phyloP scores from a whole-genome alignment of 108 stramenopile genomes.

The Skeletonema potamos region DNA sequence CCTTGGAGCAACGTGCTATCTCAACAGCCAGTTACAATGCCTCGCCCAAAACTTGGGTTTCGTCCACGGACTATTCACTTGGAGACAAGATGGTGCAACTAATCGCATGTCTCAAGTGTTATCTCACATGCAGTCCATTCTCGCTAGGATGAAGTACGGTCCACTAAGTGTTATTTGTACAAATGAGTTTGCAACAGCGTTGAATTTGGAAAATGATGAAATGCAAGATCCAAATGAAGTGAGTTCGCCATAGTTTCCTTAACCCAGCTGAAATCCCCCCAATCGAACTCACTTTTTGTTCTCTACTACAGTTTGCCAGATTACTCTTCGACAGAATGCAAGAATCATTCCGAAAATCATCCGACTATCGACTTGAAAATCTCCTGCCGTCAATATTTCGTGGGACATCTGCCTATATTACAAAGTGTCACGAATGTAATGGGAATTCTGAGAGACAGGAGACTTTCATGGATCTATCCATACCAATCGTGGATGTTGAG shows the following conservation, averaged over 20 bases:
- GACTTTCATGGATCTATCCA: conserved; percentile 69
- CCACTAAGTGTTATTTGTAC: conserved; percentile 57
- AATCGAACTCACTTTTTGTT: not conserved
- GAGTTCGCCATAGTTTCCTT: not conserved
- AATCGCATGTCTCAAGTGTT: conserved; percentile 63
- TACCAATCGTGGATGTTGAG: conserved; percentile 59
- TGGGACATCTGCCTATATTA: conserved; percentile 63
- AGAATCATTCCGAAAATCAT: conserved; percentile 69
- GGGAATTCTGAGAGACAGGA: conserved; percentile 52
- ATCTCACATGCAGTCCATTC: conserved; percentile 57
- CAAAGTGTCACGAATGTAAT: conserved; percentile 59
- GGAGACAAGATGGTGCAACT: conserved; percentile 29
- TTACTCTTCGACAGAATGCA: conserved; percentile 83
- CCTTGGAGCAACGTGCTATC: conserved; percentile 88
- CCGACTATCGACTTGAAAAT: conserved; percentile 2
- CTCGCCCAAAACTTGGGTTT: conserved; percentile 82
- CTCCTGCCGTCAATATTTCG: conserved; percentile 62
- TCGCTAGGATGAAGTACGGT: conserved; percentile 69
- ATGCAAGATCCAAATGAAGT: conserved; percentile 92
- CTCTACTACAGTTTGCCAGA: conserved; percentile 62
- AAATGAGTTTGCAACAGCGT: conserved; percentile 64
- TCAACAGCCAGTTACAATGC: conserved; percentile 89
- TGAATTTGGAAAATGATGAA: conserved; percentile 75
- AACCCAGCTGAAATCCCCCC: not conserved
- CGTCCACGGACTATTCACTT: conserved; percentile 72